Evolutionary conservation across 2,329 filamentous ascomycete genomes (phyloP), one percentile per base, ranked within the genome.

Genomic region (Dryadomyces sulphureus): DNA sequence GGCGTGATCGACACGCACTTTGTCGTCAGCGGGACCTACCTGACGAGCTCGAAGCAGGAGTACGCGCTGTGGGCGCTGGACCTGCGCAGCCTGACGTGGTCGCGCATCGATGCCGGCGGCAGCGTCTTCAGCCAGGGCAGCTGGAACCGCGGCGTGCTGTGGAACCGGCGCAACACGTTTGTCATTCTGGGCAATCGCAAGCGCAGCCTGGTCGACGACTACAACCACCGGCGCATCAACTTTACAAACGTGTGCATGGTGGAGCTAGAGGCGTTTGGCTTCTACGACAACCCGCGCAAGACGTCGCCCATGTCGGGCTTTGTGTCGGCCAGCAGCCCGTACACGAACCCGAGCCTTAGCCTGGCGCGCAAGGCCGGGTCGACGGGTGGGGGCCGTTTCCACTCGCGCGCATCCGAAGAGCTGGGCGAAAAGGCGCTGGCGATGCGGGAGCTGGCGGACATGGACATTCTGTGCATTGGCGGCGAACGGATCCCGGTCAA

Each of bases 181-280:
- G 88, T 96, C 30, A 90, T 98, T 52, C 71, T 98, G 34, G 92
- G 92, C 41, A 93, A 95, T 61, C 78, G 92, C 34, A 94, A 94
- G 62, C 73, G 92, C 51, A 95, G 85, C 54, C 71, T 98, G 27
- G 90, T 96, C 1, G 90, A 98, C 55, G 92, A 98, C 62, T 98
- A 98, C 63, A 96, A 96, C 59, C 92, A 96, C 58, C 83, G 92
- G 11, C 82, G 92, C 22, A 93, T 98, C 63, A 98, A 98, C 62
- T 98, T 96, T 60, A 85, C 84, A 9, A 93, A 98, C 58, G 79
- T 96, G 24, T 96, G 92, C 61, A 84, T 96, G 72, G 90, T 98
- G 8, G 92, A 98, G 62, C 70, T 98, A 11, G 92, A 98, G 60
- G 89, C 92, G 0, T 98, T 96, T 66, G 92, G 92, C 1, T 79